phyloP scores from a whole-genome alignment of 495 filamentous ascomycete species.

The Entonaema liquescens region DNA sequence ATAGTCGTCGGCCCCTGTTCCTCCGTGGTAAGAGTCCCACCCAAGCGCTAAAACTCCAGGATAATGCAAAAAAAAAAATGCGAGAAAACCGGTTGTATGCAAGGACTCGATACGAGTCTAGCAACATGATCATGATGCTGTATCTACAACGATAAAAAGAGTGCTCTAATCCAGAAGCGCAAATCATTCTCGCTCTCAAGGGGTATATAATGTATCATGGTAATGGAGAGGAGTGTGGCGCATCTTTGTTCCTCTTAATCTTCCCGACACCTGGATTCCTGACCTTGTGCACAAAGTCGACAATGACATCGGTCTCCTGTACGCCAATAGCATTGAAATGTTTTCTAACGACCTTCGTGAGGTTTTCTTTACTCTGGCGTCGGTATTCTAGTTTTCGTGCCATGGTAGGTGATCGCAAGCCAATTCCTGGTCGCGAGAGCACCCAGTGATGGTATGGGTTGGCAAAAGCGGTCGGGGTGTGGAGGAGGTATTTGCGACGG shows the following conservation, averaged over 20 bases:
- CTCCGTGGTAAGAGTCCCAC: constrained; percentile 35
- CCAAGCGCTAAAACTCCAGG: constrained; percentile 44
- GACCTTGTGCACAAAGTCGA: constrained; percentile 86
- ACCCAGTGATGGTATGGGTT: constrained; percentile 76
- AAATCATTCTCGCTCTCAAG: constrained; percentile 30
- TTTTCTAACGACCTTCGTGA: constrained; percentile 84
- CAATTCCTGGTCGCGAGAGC: constrained; percentile 74
- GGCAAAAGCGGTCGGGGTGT: constrained; percentile 73
- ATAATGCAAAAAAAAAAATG: constrained; percentile 41
- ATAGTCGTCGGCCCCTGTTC: constrained; percentile 37
- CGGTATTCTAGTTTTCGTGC: constrained; percentile 66
- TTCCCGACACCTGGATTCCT: constrained; percentile 53
- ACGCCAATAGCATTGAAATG: constrained; percentile 89
- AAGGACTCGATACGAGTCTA: constrained; percentile 18
- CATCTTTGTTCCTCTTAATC: constrained; percentile 40
- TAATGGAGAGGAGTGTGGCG: constrained; percentile 44
- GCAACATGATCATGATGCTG: constrained; percentile 9
- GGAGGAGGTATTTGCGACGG: constrained; percentile 77
- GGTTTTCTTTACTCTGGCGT: constrained; percentile 76
- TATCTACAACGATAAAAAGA: constrained; percentile 30
- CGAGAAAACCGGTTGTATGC: constrained; percentile 15
- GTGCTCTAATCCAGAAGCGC: constrained; percentile 21
- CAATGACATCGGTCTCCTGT: constrained; percentile 87
- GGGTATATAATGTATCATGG: constrained; percentile 40
- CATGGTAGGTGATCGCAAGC: constrained; percentile 77